Evolutionary conservation across 208 protist species (phyloP).

Genomic region (Crithidia bombi): DNA sequence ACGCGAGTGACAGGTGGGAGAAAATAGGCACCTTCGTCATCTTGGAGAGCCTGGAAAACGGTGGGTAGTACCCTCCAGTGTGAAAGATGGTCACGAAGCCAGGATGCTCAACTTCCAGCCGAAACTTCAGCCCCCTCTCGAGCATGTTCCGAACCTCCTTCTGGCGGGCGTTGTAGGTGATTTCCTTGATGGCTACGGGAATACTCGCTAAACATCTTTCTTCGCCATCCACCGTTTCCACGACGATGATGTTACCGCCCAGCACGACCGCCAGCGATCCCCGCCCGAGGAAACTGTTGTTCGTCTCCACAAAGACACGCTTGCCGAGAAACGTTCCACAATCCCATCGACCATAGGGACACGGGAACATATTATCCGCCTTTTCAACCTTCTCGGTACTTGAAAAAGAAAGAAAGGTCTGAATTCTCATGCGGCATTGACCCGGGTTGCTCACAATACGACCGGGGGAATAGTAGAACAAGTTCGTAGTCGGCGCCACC

Average conservation of each 20-base stretch:
- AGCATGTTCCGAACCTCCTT: conserved; percentile 17
- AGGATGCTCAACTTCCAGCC: conserved; percentile 20
- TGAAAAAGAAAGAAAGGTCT: background rate
- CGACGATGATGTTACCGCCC: conserved; percentile 23
- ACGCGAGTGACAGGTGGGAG: conserved; percentile 19
- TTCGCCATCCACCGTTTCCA: conserved; percentile 9
- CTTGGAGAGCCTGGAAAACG: background rate
- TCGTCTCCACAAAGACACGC: conserved; percentile 23
- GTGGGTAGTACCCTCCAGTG: conserved; percentile 19
- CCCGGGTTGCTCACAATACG: background rate
- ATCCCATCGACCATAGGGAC: conserved; percentile 25
- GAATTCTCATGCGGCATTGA: background rate
- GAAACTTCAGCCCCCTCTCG: conserved; percentile 17
- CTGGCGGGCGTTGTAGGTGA: conserved; percentile 23
- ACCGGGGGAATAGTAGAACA: background rate
- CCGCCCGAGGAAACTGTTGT: conserved; percentile 18
- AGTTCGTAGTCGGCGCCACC: background rate
- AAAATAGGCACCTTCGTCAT: conserved; percentile 6
- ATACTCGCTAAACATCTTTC: conserved; percentile 17
- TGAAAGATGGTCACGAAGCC: conserved; percentile 28
- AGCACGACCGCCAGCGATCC: conserved; percentile 22
- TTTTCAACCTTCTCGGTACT: background rate
- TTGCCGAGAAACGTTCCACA: conserved; percentile 32
- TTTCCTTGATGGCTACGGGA: conserved; percentile 30
- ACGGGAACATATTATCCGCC: conserved; percentile 7